Evolutionary conservation across 805 yeast genomes (phyloP), one percentile per base, ranked within the genome.

Genomic region (Clavispora vitiphila): DNA sequence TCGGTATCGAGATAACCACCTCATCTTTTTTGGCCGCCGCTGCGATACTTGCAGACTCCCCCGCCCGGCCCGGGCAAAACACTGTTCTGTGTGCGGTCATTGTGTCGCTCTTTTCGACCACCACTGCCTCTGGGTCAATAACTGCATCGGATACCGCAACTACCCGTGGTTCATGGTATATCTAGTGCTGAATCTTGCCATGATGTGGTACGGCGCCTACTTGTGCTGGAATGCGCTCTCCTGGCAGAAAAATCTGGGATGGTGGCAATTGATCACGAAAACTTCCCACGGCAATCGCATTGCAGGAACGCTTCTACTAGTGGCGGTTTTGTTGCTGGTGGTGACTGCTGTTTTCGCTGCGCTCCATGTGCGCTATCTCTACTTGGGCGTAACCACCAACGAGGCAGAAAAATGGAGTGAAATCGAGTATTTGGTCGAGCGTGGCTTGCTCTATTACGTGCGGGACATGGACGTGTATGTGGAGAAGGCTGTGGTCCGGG

Each of bases 371-470:
- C 55, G 69, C 24, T 70, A 77, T 47, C 63, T 84, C 2, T 72
- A 70, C 47, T 68, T 75, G 32, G 95, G 95, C 0, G 80, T 80
- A 57, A 84, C 93, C 10, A 82, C 90, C 4, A 83, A 82, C 53
- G 95, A 86, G 59, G 64, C 76, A 14, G 78, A 70, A 38, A 86
- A 86, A 55, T 86, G 95, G 95, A 75, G 65, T 15, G 78, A 71
- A 3, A 69, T 86, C 11, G 80, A 80, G 41, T 40, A 50, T 29
- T 44, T 51, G 46, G 49, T 51, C 6, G 19, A 35, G 16, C 30
- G 48, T 24, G 54, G 53, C 8, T 39, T 35, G 16, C 52, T 51
- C 21, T 48, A 30, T 35, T 34, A 38, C 23, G 48, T 42, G 16
- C 40, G 21, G 10, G 52, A 49, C 14, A 10, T 34, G 24, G 48